phyloP scores from a whole-genome alignment of 1,284 basidiomycete genomes.

The Calocybe gambosa region DNA sequence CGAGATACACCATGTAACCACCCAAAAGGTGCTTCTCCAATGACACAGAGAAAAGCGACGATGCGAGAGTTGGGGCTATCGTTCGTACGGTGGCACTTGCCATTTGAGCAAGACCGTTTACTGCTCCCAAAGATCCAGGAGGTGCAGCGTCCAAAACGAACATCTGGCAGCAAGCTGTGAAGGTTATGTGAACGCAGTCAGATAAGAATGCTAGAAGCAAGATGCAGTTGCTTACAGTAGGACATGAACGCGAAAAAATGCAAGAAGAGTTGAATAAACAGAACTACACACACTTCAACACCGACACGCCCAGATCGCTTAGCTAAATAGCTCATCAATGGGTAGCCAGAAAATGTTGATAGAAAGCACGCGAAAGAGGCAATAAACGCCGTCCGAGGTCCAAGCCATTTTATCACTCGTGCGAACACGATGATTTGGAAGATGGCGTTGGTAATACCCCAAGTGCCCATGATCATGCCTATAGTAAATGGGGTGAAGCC shows the following conservation, averaged over 20 bases:
- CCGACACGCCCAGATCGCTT: conserved; percentile 18
- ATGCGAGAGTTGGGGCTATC: conserved; percentile 22
- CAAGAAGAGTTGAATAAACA: conserved; percentile 17
- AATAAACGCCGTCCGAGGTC: conserved; percentile 20
- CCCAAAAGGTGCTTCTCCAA: conserved; percentile 22
- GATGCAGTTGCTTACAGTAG: conserved; percentile 11
- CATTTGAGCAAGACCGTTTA: conserved; percentile 24
- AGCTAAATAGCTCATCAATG: conserved; percentile 20
- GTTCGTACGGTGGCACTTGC: conserved; percentile 18
- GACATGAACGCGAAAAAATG: conserved; percentile 12
- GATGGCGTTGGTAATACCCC: conserved; percentile 25
- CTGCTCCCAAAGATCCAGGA: conserved; percentile 18
- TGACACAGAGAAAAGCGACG: conserved; percentile 30
- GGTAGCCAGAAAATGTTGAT: conserved; percentile 17
- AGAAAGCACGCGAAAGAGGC: conserved; percentile 14
- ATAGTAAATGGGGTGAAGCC: conserved; percentile 27
- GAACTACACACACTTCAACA: conserved; percentile 14
- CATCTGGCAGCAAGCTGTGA: conserved; percentile 19
- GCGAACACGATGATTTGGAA: conserved; percentile 23
- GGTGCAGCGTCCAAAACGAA: conserved; percentile 17
- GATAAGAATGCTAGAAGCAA: background rate
- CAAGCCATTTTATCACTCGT: conserved; percentile 20
- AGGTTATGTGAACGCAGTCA: conserved; percentile 2
- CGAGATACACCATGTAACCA: conserved; percentile 26
- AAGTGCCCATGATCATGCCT: conserved; percentile 23